phyloP scores from a whole-genome alignment of 441 rosid species.

The Croton laevigatus region DNA sequence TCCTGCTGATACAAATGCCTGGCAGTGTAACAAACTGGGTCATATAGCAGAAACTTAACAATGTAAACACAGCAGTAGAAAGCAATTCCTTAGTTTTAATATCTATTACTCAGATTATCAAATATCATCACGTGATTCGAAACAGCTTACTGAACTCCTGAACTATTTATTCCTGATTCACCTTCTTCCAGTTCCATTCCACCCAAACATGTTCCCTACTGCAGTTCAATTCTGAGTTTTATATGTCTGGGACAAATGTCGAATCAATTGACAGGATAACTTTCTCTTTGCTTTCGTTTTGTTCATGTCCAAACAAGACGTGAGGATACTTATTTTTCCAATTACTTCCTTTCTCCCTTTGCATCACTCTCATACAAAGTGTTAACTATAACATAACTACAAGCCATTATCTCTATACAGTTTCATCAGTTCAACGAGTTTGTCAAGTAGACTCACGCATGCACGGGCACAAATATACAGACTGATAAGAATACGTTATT shows the following conservation, averaged over 20 bases:
- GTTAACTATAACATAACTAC: background rate
- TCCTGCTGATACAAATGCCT: constrained; percentile 82
- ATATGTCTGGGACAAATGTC: background rate
- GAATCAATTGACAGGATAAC: background rate
- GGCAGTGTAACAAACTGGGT: constrained; percentile 26
- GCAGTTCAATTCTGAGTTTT: constrained; percentile 1
- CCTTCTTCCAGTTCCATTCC: background rate
- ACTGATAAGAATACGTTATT: no score
- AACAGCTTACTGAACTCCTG: background rate
- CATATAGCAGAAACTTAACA: constrained; percentile 8
- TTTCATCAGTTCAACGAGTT: background rate
- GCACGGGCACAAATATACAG: no score
- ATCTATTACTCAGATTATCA: background rate
- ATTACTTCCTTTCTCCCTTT: background rate
- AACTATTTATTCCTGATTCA: background rate
- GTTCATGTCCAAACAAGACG: background rate
- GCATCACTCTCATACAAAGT: background rate
- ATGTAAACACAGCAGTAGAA: constrained; percentile 8
- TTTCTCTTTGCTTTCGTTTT: constrained; percentile 2
- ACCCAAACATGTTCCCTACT: background rate
- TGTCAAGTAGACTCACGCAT: background rate
- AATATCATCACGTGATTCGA: background rate
- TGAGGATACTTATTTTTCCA: background rate
- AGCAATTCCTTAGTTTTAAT: constrained; percentile 10
- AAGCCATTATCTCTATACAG: background rate